Evolutionary conservation across 371 early-diverging fungal genomes (phyloP), one percentile per base, ranked within the genome.

Genomic region (Syncephalastrum racemosum): DNA sequence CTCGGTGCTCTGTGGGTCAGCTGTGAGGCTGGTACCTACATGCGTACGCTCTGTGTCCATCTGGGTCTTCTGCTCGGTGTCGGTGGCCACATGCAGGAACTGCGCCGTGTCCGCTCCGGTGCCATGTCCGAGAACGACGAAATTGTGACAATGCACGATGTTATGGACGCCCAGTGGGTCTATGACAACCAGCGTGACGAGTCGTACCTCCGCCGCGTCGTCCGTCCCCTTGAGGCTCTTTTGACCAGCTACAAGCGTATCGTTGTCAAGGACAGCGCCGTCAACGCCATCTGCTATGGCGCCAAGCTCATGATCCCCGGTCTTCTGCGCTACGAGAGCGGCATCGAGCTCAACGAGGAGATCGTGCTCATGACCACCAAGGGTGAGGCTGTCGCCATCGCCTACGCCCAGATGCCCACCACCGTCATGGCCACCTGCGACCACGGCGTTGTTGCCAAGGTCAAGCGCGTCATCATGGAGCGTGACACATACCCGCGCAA

Each of bases 401-500:
- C 88, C 46, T 92, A 93, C 62, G 97, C 99, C 20, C 87, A 92
- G 72, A 98, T 99, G 93, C 91, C 93, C 27, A 95, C 98, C 10
- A 88, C 96, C 22, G 97, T 97, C 59, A 95, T 99, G 93, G 92
- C 76, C 24, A 79, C 74, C 18, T 79, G 80, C 46, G 88, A 87
- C 55, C 95, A 95, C 71, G 99, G 99, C 46, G 93, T 98, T 22
- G 97, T 99, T 53, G 94, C 97, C 67, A 95, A 96, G 84, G 96
- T 98, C 69, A 99, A 99, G 89, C 90, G 99, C 70, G 99, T 99
- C 46, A 99, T 99, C 62, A 99, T 99, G 99, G 99, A 99, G 77
- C 93, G 99, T 60, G 99, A 97, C 76, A 94, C 98, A 13, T 99
- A 99, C 75, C 97, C 97, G 47, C 89, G 95, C 53, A 84, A 90